Evolutionary conservation across 345 rosid genomes (phyloP).

Genomic region (Salix arbutifolia): DNA sequence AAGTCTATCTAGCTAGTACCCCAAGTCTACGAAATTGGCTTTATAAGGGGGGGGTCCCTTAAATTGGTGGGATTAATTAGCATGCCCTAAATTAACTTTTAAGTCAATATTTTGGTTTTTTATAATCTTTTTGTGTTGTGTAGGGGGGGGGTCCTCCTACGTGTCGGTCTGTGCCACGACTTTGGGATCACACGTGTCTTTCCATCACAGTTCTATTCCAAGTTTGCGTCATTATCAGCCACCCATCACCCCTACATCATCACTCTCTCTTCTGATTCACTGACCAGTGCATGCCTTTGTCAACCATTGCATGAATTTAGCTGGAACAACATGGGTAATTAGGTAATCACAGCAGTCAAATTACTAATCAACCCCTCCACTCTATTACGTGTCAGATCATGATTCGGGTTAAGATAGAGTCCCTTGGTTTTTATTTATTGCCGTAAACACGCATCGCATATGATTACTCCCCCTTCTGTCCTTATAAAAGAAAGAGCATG

Average conservation of each 20-base stretch:
- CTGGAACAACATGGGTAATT: not conserved
- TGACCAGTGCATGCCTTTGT: constrained; percentile 16
- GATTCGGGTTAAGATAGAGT: not conserved
- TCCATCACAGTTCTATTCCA: constrained; percentile 1
- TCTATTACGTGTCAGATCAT: not conserved
- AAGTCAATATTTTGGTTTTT: not conserved
- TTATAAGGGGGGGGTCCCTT: not conserved
- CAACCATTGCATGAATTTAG: constrained; percentile 22
- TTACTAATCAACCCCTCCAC: constrained; percentile 12
- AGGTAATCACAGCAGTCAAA: not conserved
- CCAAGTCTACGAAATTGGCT: not conserved
- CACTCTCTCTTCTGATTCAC: not conserved
- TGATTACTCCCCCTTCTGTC: not conserved
- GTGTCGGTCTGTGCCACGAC: constrained; percentile 19
- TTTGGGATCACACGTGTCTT: constrained; percentile 25
- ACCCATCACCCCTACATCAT: not conserved
- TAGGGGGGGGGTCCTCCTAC: constrained; percentile 43
- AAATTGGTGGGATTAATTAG: constrained; percentile 27
- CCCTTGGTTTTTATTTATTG: not conserved
- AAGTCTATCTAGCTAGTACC: not conserved
- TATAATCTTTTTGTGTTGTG: constrained; percentile 32
- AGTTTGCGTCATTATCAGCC: constrained; percentile 13
- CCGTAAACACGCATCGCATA: not conserved
- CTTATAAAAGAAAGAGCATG: constrained; percentile 29
- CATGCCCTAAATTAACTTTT: no score